These are phyloP conservation scores for Tylopilus subfusipes DNA, from an alignment of 768 basidiomycete genomes.

Conservation along the genomic window DNA sequence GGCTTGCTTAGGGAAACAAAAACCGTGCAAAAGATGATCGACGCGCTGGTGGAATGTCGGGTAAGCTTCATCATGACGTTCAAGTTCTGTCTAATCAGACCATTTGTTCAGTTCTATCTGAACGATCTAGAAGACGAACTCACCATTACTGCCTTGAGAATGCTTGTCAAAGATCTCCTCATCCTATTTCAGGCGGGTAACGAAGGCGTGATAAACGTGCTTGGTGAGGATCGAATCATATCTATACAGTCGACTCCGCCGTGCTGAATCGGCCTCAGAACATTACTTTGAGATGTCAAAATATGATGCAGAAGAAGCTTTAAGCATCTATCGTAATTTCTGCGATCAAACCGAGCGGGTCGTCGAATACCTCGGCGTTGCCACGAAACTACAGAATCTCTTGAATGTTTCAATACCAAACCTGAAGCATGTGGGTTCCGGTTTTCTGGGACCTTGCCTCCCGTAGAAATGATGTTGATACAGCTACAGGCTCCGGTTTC, in stretches of 20 bases:
- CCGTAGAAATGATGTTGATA: not conserved
- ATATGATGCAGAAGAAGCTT: conserved; percentile 81
- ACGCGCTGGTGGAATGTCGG: conserved; percentile 80
- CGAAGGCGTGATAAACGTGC: conserved; percentile 84
- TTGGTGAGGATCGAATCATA: conserved; percentile 51
- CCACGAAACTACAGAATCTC: conserved; percentile 88
- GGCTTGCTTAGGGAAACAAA: conserved; percentile 90
- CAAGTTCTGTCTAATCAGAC: not conserved
- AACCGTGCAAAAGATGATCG: conserved; percentile 86
- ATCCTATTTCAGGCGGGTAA: conserved; percentile 96
- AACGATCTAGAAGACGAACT: conserved; percentile 93
- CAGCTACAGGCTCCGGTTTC: conserved; percentile 83
- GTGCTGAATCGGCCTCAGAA: conserved; percentile 45
- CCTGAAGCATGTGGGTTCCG: conserved; percentile 71
- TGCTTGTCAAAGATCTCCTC: conserved; percentile 94
- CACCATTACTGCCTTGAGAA: conserved; percentile 79
- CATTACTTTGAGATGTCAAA: conserved; percentile 99
- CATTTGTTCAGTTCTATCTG: conserved; percentile 70
- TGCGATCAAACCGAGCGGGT: conserved; percentile 91
- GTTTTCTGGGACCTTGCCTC: not conserved
- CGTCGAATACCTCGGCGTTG: conserved; percentile 88
- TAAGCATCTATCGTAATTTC: conserved; percentile 88
- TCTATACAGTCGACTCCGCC: conserved; percentile 10
- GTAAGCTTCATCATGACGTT: conserved; percentile 44
- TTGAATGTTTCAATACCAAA: conserved; percentile 94